Evolutionary conservation across 106 monocot species (phyloP).

Genomic region (Apostasia shenzhenica): DNA sequence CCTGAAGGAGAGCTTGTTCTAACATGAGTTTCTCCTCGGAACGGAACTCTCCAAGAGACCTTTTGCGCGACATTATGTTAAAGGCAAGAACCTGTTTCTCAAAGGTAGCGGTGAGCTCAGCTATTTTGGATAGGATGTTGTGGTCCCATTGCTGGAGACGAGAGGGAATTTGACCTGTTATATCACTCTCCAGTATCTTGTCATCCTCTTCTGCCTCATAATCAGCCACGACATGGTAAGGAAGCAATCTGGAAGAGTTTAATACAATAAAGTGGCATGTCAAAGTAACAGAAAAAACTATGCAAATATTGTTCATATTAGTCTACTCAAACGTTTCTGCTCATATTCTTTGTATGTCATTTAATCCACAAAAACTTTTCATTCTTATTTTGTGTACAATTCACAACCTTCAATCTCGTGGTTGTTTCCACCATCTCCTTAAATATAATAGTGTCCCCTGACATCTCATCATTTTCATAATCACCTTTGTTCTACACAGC

Average conservation of each 20-base stretch:
- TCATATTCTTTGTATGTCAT: too few relatives aligned
- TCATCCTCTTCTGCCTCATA: constrained; percentile 94
- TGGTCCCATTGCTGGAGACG: constrained; percentile 87
- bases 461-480: too few relatives aligned
- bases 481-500: too few relatives aligned
- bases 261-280: background rate
- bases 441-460: too few relatives aligned
- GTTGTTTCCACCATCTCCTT: too few relatives aligned
- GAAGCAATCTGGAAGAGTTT: constrained; percentile 41
- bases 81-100: constrained; percentile 89
- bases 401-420: too few relatives aligned
- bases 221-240: constrained; percentile 78
- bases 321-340: too few relatives aligned
- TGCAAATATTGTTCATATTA: too few relatives aligned
- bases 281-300: background rate
- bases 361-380: too few relatives aligned
- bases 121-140: constrained; percentile 61
- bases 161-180: constrained; percentile 56
- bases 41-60: constrained; percentile 64
- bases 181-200: constrained; percentile 64
- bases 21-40: constrained; percentile 82
- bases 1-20: constrained; percentile 66
- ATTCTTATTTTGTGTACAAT: too few relatives aligned
- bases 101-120: constrained; percentile 66
- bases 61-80: constrained; percentile 75